Base-by-base conservation (phyloP, 2,329 filamentous ascomycete genomes). In the Cladosporium halotolerans region DNA sequence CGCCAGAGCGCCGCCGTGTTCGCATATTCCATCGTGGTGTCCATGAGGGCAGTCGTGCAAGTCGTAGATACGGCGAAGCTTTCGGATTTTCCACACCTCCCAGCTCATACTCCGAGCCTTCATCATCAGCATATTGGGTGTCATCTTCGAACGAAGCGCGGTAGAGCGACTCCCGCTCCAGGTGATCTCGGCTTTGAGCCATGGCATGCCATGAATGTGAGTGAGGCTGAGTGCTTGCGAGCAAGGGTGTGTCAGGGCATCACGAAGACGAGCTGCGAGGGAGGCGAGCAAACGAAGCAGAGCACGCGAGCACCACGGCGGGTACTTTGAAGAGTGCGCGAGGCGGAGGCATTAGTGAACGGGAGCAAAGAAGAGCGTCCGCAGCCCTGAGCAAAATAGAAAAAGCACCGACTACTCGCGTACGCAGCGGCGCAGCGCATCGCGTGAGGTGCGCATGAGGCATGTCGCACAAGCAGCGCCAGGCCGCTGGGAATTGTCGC, bases 51-150 rank as follows among this genome's bases (percentile, higher is more conserved):
- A 41, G 23, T 11, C 47, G 47, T 36, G 38, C 1, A 11, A 32
- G 23, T 41, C n/a, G n/a, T 36, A n/a, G 9, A 11, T 8, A n/a
- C 11, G 10, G 14, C 18, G 38, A n/a, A 14, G 6, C 10, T 13
- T 42, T 33, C 9, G 13, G 14, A 23, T 34, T n/a, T 9, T 42
- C 28, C 8, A 32, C 13, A 2, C 11, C 23, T 4, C 32, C 47
- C n/a, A 50, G 47, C 40, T 50, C 47, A 23, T 50, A 34, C 39
- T 50, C 47, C 4, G 47, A 50, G 2, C 38, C 14, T 9, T n/a
- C 18, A 14, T 43, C 47, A 5, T 49, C 34, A 31, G 18, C 38
- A 4, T 42, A 39, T 9, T 13, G n/a, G 14, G n/a, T 34, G 38
- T 14, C 18, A 36, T 32, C 28, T 8, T 6, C 31, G 8, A 18